These are phyloP conservation scores for Bifiguratus adelaidae DNA, from an alignment of 192 early-diverging fungal genomes.

Conservation along the genomic window DNA sequence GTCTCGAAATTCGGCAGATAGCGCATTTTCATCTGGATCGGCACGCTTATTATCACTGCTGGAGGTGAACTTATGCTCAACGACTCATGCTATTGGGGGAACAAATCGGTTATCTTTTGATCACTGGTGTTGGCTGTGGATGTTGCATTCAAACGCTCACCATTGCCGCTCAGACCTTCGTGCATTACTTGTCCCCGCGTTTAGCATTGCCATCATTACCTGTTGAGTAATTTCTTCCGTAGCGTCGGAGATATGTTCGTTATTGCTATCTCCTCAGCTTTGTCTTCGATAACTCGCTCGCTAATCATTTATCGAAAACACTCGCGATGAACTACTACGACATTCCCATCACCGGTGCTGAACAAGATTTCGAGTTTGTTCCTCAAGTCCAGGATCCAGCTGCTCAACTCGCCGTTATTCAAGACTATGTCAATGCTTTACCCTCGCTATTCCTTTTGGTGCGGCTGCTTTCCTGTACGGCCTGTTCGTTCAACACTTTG, in stretches of 20 bases:
- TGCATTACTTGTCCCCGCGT: slow-evolving; percentile 45
- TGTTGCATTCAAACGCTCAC: slow-evolving; percentile 56
- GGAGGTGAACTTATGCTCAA: slow-evolving; percentile 49
- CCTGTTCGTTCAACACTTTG: slow-evolving; percentile 9
- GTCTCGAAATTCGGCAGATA: slow-evolving; percentile 49
- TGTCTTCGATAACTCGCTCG: too few species aligned
- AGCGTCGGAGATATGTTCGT: too few species aligned
- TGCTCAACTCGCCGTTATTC: too few species aligned
- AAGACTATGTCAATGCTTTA: slow-evolving; percentile 1
- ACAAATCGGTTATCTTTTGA: slow-evolving; percentile 50
- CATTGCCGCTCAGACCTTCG: slow-evolving; percentile 56
- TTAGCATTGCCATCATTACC: too few species aligned
- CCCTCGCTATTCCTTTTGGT: neutral
- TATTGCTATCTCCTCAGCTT: too few species aligned
- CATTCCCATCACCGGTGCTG: too few species aligned
- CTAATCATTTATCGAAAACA: too few species aligned
- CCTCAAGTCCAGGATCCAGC: too few species aligned
- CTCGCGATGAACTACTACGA: too few species aligned
- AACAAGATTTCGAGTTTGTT: too few species aligned
- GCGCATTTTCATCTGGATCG: slow-evolving; percentile 50
- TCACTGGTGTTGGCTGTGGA: slow-evolving; percentile 68
- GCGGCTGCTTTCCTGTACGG: slow-evolving; percentile 2
- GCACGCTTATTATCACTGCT: slow-evolving; percentile 38
- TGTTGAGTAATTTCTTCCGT: too few species aligned
- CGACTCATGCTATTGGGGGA: slow-evolving; percentile 31